Conservation (phyloP, 495 filamentous ascomycete species). For the Lasiosphaeriaceae sp. region DNA sequence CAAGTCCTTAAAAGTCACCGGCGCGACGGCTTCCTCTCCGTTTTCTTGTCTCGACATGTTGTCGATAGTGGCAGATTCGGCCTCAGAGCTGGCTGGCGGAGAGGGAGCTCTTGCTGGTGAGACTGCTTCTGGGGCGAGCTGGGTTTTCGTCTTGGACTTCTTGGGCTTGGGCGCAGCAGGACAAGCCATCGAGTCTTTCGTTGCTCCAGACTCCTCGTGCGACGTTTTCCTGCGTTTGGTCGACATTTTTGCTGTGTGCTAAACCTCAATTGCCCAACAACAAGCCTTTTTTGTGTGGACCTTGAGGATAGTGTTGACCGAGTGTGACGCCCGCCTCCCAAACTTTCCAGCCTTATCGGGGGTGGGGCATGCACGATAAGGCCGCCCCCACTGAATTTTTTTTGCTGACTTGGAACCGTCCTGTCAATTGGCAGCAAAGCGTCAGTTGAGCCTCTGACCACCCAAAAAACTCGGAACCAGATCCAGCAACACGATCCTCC, state of each 20-base stretch:
- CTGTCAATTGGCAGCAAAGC: background rate
- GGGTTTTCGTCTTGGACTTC: slow-evolving; percentile 1
- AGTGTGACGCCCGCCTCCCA: background rate
- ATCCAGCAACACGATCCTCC: slow-evolving; percentile 1
- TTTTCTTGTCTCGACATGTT: slow-evolving; percentile 1
- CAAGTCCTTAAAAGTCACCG: slow-evolving; percentile 76
- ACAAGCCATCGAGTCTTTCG: slow-evolving; percentile 1
- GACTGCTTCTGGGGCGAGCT: background rate
- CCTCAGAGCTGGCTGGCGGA: slow-evolving; percentile 10
- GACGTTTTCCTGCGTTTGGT: slow-evolving; percentile 27
- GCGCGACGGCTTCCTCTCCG: slow-evolving; percentile 15
- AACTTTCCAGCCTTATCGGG: slow-evolving; percentile 20
- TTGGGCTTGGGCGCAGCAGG: slow-evolving; percentile 4
- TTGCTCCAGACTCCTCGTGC: slow-evolving; percentile 3
- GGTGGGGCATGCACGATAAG: slow-evolving; percentile 28
- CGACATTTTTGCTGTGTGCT: slow-evolving; percentile 17
- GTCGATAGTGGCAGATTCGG: slow-evolving; percentile 15
- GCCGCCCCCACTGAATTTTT: slow-evolving; percentile 29
- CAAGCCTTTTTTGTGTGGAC: background rate
- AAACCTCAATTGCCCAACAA: background rate
- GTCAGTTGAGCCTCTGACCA: background rate
- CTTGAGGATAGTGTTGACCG: background rate
- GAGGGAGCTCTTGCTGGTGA: slow-evolving; percentile 1
- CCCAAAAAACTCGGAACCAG: slow-evolving; percentile 2
- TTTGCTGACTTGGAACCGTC: background rate